These are phyloP conservation scores for button mushroom (Agaricus bisporus) DNA, from an alignment of 768 basidiomycete species.

Conservation along the genomic window DNA sequence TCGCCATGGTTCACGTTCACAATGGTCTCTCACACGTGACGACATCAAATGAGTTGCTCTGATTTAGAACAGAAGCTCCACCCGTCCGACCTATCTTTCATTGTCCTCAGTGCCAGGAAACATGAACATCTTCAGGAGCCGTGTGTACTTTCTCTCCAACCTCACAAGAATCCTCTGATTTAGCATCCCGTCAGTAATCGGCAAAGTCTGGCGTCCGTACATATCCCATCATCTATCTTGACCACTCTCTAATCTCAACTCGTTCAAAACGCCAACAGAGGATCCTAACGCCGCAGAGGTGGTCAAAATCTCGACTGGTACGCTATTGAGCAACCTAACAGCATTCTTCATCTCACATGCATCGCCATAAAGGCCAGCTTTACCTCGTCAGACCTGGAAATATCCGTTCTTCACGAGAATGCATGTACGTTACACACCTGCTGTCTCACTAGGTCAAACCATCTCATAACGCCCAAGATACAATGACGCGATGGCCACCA, in stretches of 20 bases:
- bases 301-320: slow-evolving; percentile 82
- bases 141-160: slow-evolving; percentile 37
- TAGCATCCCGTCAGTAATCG: slow-evolving; percentile 51
- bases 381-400: slow-evolving; percentile 89
- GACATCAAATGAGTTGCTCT: slow-evolving; percentile 23
- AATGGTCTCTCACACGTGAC: slow-evolving; percentile 20
- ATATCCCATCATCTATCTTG: slow-evolving; percentile 8
- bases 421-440: slow-evolving; percentile 67
- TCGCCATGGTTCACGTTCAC: no score
- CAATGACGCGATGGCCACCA: slow-evolving; percentile 92
- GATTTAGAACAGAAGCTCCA: slow-evolving; percentile 6
- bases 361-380: slow-evolving; percentile 51
- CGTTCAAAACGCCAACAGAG: slow-evolving; percentile 41
- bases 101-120: slow-evolving; percentile 7
- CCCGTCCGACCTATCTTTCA: slow-evolving; percentile 12
- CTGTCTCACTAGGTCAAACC: neutral
- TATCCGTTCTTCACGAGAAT: slow-evolving; percentile 88
- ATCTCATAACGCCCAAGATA: slow-evolving; percentile 47
- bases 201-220: slow-evolving; percentile 91
- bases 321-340: neutral
- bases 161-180: neutral
- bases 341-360: slow-evolving; percentile 1
- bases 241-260: slow-evolving; percentile 12
- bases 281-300: slow-evolving; percentile 94
- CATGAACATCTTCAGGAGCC: slow-evolving; percentile 84